phyloP scores from a whole-genome alignment of 345 rosid genomes.

The Rhizophora apiculata region DNA sequence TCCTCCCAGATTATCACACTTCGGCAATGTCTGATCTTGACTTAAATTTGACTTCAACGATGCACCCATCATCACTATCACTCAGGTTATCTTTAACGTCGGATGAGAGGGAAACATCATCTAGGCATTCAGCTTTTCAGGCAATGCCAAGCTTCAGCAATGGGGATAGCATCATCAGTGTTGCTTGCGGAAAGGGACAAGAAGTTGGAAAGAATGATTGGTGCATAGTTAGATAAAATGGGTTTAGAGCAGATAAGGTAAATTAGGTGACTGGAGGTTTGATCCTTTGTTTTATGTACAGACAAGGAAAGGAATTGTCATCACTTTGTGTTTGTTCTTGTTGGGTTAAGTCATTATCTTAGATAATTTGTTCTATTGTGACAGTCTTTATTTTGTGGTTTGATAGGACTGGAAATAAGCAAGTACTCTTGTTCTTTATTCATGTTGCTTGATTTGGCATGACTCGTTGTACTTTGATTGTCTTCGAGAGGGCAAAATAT shows the following conservation, averaged over 20 bases:
- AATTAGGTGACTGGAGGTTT: constrained; percentile 31
- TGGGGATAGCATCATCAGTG: constrained; percentile 66
- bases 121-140: constrained; percentile 48
- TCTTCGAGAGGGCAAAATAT: not conserved
- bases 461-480: constrained; percentile 8
- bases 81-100: constrained; percentile 55
- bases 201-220: not conserved
- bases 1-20: constrained; percentile 23
- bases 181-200: constrained; percentile 38
- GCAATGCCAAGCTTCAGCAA: constrained; percentile 46
- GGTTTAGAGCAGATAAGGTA: constrained; percentile 19
- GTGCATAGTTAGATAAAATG: constrained; percentile 30
- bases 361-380: constrained; percentile 19
- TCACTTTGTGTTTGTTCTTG: constrained; percentile 11
- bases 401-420: constrained; percentile 27
- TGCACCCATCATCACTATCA: constrained; percentile 46
- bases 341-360: constrained; percentile 10
- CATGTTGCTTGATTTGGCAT: constrained; percentile 5
- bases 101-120: constrained; percentile 41
- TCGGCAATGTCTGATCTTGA: constrained; percentile 35
- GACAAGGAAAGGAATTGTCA: constrained; percentile 28
- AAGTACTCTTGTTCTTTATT: constrained; percentile 3
- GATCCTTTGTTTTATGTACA: constrained; percentile 46
- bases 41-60: constrained; percentile 26
- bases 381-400: constrained; percentile 7